phyloP scores from a whole-genome alignment of 495 filamentous ascomycete genomes.

The Saxophila tyrrhenica region DNA sequence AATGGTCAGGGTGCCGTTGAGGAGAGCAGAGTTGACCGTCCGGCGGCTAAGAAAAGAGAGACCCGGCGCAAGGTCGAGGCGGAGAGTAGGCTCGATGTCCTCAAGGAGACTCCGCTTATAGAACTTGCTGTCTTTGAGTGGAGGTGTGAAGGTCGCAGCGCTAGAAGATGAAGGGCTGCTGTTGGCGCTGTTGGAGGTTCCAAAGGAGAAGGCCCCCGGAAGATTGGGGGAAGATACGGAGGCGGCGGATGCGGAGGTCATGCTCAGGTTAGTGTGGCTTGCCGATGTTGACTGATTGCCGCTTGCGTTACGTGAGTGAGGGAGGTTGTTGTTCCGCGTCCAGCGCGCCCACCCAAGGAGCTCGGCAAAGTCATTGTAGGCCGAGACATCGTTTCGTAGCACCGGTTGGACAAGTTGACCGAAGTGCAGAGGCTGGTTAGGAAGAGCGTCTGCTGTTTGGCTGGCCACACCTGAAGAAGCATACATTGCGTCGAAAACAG shows the following conservation, averaged over 20 bases:
- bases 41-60: constrained; percentile 87
- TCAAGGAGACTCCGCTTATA: constrained; percentile 81
- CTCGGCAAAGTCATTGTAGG: constrained; percentile 76
- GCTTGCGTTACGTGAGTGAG: constrained; percentile 54
- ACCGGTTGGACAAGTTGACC: constrained; percentile 70
- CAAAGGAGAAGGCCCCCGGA: constrained; percentile 23
- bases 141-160: constrained; percentile 29
- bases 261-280: constrained; percentile 24
- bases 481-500: constrained; percentile 22
- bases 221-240: constrained; percentile 35
- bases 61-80: constrained; percentile 78
- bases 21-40: constrained; percentile 68
- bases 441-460: constrained; percentile 40
- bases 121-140: constrained; percentile 81
- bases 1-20: constrained; percentile 76
- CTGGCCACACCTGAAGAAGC: neutral
- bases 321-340: constrained; percentile 40
- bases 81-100: constrained; percentile 87
- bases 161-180: constrained; percentile 24
- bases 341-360: constrained; percentile 58
- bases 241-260: constrained; percentile 20
- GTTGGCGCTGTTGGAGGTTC: constrained; percentile 1
- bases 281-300: constrained; percentile 8
- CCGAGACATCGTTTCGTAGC: constrained; percentile 64
- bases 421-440: constrained; percentile 77